Evolutionary conservation across 768 basidiomycete species (phyloP), one percentile per base, ranked within the genome.

Genomic region (Mycena rebaudengoi): DNA sequence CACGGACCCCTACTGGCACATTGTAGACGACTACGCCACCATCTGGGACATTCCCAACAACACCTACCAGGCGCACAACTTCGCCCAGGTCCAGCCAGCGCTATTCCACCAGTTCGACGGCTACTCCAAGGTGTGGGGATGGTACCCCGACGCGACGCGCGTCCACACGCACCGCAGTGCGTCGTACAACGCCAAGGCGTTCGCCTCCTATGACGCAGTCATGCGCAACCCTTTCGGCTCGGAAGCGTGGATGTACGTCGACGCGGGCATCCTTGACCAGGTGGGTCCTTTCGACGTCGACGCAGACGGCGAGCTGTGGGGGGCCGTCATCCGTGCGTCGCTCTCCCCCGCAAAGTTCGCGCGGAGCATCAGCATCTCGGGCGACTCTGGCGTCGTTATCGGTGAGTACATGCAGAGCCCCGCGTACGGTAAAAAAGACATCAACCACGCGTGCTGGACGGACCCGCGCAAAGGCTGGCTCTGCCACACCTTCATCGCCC

Each of bases 141-240:
- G 87, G 20, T 71, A 71, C 21, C 75, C 78, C 30, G 90, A 84
- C 35, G 90, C 89, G 70, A 91, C 82, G 62, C 60, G 60, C 32
- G 51, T 52, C 43, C 60, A 61, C 20, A 33, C 60, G 6, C 49
- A 52, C 33, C 60, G 60, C 29, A 45, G 50, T 21, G 60, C 60
- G 13, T 52, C 60, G 30, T 61, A 61, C 50, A 61, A 61, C 41
- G 49, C 60, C 13, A 61, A 61, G 50, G 60, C 60, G 32, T 61
- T 61, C 41, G 50, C 50, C 16, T 23, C 26, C 6, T 61, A 52
- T 18, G 60, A 61, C 49, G 51, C 60, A 8, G 28, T 61, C 51
- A 41, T 61, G 60, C 60, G 60, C 29, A 61, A 61, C 43, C 60
- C 60, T 3, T 61, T 61, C 41, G 60, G 60, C 28, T 43, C 49